A percentile compares a stretch with the other conserved stretches of the same genome.
These are phyloP conservation scores for Takashimella tepidaria DNA, from an alignment of 1,284 basidiomycete species.

Conservation along the genomic window DNA sequence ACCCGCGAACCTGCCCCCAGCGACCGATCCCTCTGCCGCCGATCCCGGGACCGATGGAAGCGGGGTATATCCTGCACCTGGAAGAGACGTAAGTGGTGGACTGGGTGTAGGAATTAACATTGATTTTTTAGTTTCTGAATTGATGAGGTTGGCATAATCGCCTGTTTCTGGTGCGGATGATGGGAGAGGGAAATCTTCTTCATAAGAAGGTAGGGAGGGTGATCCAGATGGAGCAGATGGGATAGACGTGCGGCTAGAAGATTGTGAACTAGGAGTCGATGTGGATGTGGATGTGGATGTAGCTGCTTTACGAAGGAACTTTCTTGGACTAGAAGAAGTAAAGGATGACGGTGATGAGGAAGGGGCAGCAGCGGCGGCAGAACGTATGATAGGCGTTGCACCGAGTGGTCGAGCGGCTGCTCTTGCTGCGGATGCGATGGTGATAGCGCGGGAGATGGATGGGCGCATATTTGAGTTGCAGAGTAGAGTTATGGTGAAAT, in stretches of 20 bases:
- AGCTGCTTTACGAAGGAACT: neutral
- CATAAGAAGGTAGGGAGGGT: neutral
- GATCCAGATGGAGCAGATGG: neutral
- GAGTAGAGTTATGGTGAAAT: too few relatives aligned
- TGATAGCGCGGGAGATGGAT: neutral
- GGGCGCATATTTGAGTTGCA: too few relatives aligned
- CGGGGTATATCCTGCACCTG: slow-evolving; percentile 16
- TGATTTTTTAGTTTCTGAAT: slow-evolving; percentile 1
- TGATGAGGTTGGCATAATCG: slow-evolving; percentile 18
- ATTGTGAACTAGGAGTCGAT: neutral
- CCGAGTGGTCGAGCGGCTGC: too few relatives aligned
- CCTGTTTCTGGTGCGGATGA: slow-evolving; percentile 11
- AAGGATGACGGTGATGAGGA: neutral
- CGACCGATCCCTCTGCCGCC: neutral
- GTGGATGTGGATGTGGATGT: slow-evolving; percentile 1
- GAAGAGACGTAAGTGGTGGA: slow-evolving; percentile 18
- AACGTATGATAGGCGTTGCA: neutral
- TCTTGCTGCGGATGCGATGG: neutral
- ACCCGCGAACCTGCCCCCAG: slow-evolving; percentile 2
- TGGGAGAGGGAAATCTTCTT: slow-evolving; percentile 11
- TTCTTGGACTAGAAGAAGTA: neutral
- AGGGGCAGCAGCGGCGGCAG: neutral
- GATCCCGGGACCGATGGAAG: slow-evolving; percentile 8
- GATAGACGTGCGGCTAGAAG: neutral
- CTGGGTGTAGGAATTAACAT: slow-evolving; percentile 5